Percentiles rank a stretch among this genome's conserved stretches.
These are phyloP conservation scores for Aspergillus viridinutans DNA, from an alignment of 2,329 filamentous ascomycete species.

Conservation along the genomic window DNA sequence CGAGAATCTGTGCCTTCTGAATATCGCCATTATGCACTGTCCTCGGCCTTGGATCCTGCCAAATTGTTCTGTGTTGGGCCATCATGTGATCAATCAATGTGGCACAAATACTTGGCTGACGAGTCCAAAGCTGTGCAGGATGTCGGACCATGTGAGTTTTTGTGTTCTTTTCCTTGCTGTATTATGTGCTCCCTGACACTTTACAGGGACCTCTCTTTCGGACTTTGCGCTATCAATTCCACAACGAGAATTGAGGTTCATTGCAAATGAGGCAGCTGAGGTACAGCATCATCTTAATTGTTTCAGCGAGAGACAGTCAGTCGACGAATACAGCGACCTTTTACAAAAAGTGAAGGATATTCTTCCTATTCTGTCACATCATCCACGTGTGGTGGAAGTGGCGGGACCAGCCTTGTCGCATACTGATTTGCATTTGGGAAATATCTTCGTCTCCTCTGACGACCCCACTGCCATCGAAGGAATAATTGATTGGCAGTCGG, in stretches of 20 bases:
- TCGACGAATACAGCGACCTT: constrained; percentile 14
- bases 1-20: constrained; percentile 8
- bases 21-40: constrained; percentile 7
- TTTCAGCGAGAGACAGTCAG: constrained; percentile 12
- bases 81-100: constrained; percentile 7
- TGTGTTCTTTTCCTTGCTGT: neutral
- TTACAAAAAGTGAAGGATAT: constrained; percentile 10
- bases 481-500: constrained; percentile 25
- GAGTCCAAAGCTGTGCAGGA: neutral
- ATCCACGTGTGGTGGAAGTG: constrained; percentile 11
- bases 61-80: constrained; percentile 16
- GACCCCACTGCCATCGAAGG: constrained; percentile 18
- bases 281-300: constrained; percentile 13
- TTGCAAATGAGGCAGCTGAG: neutral
- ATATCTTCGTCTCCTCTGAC: constrained; percentile 21
- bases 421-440: constrained; percentile 20
- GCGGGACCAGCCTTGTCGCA: constrained; percentile 16
- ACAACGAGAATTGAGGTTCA: constrained; percentile 9
- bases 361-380: constrained; percentile 12
- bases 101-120: neutral
- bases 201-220: constrained; percentile 10
- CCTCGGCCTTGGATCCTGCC: constrained; percentile 12
- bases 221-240: constrained; percentile 15
- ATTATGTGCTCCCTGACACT: neutral
- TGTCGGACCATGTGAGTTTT: constrained; percentile 15